phyloP scores from a whole-genome alignment of 2,329 filamentous ascomycete genomes.

The Curvularia lunata region DNA sequence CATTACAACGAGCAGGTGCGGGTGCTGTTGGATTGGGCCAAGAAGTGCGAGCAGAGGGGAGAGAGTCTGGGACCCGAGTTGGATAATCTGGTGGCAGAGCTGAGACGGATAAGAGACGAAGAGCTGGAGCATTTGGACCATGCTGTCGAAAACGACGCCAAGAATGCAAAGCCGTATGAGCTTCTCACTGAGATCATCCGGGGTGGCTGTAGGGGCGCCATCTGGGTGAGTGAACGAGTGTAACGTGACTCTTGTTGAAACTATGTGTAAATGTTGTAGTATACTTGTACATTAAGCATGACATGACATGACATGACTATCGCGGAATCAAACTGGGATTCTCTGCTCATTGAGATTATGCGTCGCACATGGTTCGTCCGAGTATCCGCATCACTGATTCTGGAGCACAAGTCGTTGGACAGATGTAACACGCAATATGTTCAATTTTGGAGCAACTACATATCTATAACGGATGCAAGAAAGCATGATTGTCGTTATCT shows the following conservation, averaged over 20 bases:
- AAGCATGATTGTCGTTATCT: neutral
- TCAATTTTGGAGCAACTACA: neutral
- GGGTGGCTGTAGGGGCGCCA: constrained; percentile 88
- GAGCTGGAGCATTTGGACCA: constrained; percentile 97
- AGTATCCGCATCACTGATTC: neutral
- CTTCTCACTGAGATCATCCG: constrained; percentile 85
- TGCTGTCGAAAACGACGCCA: constrained; percentile 90
- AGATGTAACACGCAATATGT: neutral
- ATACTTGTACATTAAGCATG: constrained; percentile 8
- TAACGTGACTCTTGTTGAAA: constrained; percentile 4
- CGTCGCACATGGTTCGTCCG: neutral
- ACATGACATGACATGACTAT: neutral
- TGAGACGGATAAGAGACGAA: constrained; percentile 88
- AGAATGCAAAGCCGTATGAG: constrained; percentile 88
- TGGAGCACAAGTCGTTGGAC: neutral
- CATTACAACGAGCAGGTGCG: constrained; percentile 96
- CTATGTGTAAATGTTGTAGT: constrained; percentile 8
- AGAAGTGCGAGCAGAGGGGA: constrained; percentile 74
- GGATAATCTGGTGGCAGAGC: constrained; percentile 70
- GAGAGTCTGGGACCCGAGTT: constrained; percentile 84
- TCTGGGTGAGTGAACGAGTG: constrained; percentile 81
- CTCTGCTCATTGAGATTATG: neutral
- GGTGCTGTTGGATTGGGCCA: constrained; percentile 79
- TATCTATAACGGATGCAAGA: neutral
- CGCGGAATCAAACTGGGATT: neutral